Evolutionary conservation across 2,329 filamentous ascomycete species (phyloP).

Genomic region (Colletotrichum abscissum): DNA sequence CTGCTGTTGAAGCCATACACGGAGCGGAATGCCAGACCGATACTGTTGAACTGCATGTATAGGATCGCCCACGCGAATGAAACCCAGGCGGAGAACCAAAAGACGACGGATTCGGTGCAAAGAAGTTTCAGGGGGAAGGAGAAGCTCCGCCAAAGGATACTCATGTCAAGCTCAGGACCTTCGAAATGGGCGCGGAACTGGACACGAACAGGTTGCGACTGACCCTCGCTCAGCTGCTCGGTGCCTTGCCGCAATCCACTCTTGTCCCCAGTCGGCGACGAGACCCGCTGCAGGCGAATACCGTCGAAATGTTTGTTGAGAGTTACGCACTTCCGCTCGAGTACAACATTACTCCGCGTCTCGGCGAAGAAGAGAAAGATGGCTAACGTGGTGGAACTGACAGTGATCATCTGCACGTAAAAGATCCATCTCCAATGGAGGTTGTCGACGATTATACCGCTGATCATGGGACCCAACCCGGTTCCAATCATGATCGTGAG

Average conservation of each 20-base stretch:
- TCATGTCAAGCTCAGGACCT: constrained; percentile 36
- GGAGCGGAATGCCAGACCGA: constrained; percentile 74
- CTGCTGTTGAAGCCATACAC: constrained; percentile 70
- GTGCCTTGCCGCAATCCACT: neutral
- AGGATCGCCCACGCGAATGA: constrained; percentile 78
- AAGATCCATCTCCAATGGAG: constrained; percentile 75
- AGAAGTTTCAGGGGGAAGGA: constrained; percentile 55
- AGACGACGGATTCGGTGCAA: constrained; percentile 69
- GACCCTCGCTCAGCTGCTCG: too few relatives aligned
- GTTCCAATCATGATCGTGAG: constrained; percentile 71
- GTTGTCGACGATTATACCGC: constrained; percentile 68
- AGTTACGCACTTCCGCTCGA: constrained; percentile 67
- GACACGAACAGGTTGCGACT: neutral
- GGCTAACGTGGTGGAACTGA: constrained; percentile 63
- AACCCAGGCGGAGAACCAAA: constrained; percentile 77
- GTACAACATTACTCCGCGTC: constrained; percentile 74
- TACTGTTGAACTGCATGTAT: constrained; percentile 67
- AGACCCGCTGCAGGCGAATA: neutral
- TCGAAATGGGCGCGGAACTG: constrained; percentile 24
- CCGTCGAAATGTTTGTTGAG: constrained; percentile 59
- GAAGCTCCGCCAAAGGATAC: constrained; percentile 43
- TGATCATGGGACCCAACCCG: constrained; percentile 70
- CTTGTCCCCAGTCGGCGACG: neutral
- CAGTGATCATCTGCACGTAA: constrained; percentile 72
- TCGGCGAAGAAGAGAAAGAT: constrained; percentile 73